Evolutionary conservation across 208 protist genomes (phyloP), one percentile per base, ranked within the genome.

Genomic region (Acanthamoeba healyi): DNA sequence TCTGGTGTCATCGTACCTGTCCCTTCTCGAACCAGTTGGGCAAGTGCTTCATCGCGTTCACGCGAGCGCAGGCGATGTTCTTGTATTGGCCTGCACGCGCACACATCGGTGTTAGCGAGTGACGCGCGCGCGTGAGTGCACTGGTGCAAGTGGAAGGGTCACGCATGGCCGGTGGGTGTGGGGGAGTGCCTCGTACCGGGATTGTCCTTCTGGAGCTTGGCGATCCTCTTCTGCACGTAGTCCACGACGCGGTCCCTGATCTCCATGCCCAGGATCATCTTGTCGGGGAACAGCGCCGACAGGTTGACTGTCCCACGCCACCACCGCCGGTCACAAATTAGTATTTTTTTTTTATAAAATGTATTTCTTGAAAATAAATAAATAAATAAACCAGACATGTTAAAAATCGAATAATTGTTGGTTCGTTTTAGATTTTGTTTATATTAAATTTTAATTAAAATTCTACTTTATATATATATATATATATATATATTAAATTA

Each of bases 41-140:
- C 29, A 99, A 97, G 93, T 98, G 99, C 96, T 99, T 99, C 99
- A 99, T 99, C 2, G 99, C 98, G 95, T 99, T 99, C 54, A 98
- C 96, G 79, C 98, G 98, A 58, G 99, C 98, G 93, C 99, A 98
- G 96, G 98, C 98, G 22, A 99, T 94, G 95, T 99, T 99, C 51
- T 98, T 96, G 94, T 98, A 99, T 65, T 98, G 95, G 70, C 97
- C 98, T 4, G 88, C n/a, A n/a, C n/a, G n/a, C n/a, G n/a, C n/a
- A n/a, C n/a, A n/a, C n/a, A n/a, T n/a, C n/a, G n/a, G n/a, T n/a
- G n/a, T n/a, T n/a, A n/a, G n/a, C n/a, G n/a, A n/a, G n/a, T n/a
- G n/a, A n/a, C n/a, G n/a, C n/a, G n/a, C n/a, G n/a, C n/a, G n/a
- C n/a, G 72, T n/a, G n/a, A n/a, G n/a, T n/a, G n/a, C n/a, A n/a